Evolutionary conservation across 2,329 filamentous ascomycete species (phyloP).

Genomic region (Aspergillus melleus): DNA sequence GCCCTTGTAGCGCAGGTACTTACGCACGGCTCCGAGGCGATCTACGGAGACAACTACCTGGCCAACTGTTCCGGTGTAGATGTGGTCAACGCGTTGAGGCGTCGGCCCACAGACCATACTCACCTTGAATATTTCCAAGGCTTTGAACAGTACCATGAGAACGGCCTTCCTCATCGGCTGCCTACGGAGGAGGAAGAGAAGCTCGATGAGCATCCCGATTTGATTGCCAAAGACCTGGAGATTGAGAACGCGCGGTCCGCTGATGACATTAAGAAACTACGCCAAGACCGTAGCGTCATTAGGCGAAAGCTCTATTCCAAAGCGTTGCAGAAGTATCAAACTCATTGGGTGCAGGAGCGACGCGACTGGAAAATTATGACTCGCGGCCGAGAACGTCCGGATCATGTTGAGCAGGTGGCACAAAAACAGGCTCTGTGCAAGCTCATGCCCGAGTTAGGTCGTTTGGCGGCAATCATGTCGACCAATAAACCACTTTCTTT

Average conservation of each 20-base stretch:
- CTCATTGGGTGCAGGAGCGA: background rate
- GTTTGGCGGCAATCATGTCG: background rate
- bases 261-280: background rate
- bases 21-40: conserved; percentile 1
- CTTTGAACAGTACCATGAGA: conserved; percentile 5
- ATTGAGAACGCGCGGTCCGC: conserved; percentile 4
- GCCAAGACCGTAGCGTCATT: background rate
- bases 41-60: conserved; percentile 7
- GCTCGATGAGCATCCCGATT: background rate
- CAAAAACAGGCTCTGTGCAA: background rate
- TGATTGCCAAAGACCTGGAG: conserved; percentile 5
- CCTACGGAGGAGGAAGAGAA: conserved; percentile 12
- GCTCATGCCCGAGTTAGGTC: background rate
- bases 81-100: conserved; percentile 3
- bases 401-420: background rate
- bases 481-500: too few relatives aligned
- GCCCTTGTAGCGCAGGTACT: conserved; percentile 1
- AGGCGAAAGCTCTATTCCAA: background rate
- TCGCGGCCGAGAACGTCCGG: background rate
- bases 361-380: background rate
- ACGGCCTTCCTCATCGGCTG: conserved; percentile 5
- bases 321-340: background rate
- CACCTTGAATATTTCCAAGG: conserved; percentile 13
- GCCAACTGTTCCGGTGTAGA: conserved; percentile 6
- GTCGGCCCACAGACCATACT: conserved; percentile 4